Evolutionary conservation across 768 basidiomycete species (phyloP).

Genomic region (Leccinum disarticulatum): DNA sequence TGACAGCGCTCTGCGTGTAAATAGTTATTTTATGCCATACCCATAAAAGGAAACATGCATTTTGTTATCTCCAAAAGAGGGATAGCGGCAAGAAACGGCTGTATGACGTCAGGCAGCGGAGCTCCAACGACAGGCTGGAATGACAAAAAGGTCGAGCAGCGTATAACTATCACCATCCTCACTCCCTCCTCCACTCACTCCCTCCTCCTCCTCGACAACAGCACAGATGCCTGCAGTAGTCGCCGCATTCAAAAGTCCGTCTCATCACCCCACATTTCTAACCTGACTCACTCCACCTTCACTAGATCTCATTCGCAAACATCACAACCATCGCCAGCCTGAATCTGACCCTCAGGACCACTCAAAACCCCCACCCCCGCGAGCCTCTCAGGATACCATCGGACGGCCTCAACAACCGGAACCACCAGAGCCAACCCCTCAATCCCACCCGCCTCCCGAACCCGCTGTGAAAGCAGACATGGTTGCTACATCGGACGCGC

Average conservation of each 20-base stretch:
- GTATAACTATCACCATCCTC: conserved; percentile 11
- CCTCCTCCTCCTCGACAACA: conserved; percentile 11
- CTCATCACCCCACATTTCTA: conserved; percentile 1
- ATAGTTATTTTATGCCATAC: background rate
- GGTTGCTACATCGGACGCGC: conserved; percentile 73
- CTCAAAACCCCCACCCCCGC: conserved; percentile 16
- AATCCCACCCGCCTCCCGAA: conserved; percentile 25
- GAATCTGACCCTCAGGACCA: conserved; percentile 33
- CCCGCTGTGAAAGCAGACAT: conserved; percentile 9
- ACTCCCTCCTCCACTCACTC: background rate
- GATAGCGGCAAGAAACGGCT: conserved; percentile 1
- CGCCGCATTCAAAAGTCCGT: conserved; percentile 85
- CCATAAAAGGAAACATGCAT: background rate
- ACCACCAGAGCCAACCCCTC: conserved; percentile 40
- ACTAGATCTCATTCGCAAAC: conserved; percentile 72
- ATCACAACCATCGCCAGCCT: conserved; percentile 60
- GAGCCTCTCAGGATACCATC: conserved; percentile 21
- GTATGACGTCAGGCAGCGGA: conserved; percentile 37
- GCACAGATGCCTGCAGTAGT: conserved; percentile 68
- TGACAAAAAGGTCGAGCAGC: conserved; percentile 33
- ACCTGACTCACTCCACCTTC: conserved; percentile 21
- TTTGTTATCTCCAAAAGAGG: conserved; percentile 11
- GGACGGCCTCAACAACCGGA: conserved; percentile 41
- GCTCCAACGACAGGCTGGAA: conserved; percentile 27
- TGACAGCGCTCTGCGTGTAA: background rate